Evolutionary conservation across 192 early-diverging fungal genomes (phyloP), one percentile per base, ranked within the genome.

Genomic region (Rhizophagus sp.): DNA sequence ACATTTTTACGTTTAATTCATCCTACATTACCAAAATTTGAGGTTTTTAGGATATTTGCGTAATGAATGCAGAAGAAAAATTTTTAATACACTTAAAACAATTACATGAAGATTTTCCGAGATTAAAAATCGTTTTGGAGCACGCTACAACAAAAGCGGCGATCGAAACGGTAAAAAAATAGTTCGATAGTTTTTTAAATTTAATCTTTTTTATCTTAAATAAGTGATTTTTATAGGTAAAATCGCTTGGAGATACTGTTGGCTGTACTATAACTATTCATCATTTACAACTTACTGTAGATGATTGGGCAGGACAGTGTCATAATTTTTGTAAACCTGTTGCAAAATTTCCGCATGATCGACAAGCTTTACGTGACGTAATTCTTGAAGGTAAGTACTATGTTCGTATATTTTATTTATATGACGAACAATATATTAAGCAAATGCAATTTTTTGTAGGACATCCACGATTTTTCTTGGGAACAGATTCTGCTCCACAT

Each of bases 311-410:
- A 36, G 98, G 97, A 8, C 91, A 96, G 80, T 93, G 92, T 75
- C 98, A 99, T 81, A 91, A 97, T 84, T 99, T 96, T 84, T 99
- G 98, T 89, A 99, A 99, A 86, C 98, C 98, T 39, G 98, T 99
- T 27, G 98, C 98, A 39, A 99, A 99, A 86, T 97, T 87, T 82
- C 96, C 95, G 13, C 89, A 90, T 65, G 98, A 99, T 81, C 92
- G 98, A 12, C 87, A 92, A 10, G 98, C 98, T 1, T 88, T 99
- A 67, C 92, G 93, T 25, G 90, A 93, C 15, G 89, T 96, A 12
- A 86, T 97, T 57, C 88, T 86, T 75, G 91, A 93, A 80, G 96
- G 92, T 88, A 80, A 78, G 81, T 27, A 44, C 64, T 1, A 44
- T 41, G 39, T 41, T 44, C 41, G 41, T 9, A 12, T 47, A 47